phyloP scores from a whole-genome alignment of 139 green algal species.

The Microglena sp. region DNA sequence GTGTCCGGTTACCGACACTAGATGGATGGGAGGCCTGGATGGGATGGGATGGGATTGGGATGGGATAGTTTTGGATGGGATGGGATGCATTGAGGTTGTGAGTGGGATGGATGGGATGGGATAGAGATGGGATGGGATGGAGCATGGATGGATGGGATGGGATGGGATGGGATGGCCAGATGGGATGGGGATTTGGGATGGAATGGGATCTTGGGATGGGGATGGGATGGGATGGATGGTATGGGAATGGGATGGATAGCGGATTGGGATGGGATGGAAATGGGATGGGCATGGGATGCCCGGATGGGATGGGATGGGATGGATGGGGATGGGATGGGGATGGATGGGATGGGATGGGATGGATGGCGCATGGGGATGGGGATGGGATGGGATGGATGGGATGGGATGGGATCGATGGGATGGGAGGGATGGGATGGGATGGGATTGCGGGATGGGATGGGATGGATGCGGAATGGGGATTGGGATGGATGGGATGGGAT shows the following conservation, averaged over 20 bases:
- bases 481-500: no score
- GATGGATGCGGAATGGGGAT: no score
- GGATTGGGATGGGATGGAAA: background rate
- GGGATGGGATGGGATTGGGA: no score
- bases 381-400: background rate
- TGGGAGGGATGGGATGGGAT: no score
- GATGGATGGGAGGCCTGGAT: no score
- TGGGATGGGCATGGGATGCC: background rate
- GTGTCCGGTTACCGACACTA: no score
- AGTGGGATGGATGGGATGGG: background rate
- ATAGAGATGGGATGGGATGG: background rate
- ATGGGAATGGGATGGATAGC: background rate
- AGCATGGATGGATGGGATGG: background rate
- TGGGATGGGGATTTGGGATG: background rate
- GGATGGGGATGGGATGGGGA: background rate
- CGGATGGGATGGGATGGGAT: background rate
- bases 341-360: background rate
- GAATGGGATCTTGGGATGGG: background rate
- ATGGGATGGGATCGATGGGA: no score
- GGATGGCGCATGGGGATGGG: background rate
- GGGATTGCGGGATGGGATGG: no score
- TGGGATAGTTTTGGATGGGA: no score
- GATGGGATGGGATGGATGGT: background rate
- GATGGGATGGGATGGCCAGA: background rate
- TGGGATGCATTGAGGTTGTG: no score